These are phyloP conservation scores for Aspergillus tubingensis DNA, from an alignment of 2,329 filamentous ascomycete genomes.

Conservation along the genomic window DNA sequence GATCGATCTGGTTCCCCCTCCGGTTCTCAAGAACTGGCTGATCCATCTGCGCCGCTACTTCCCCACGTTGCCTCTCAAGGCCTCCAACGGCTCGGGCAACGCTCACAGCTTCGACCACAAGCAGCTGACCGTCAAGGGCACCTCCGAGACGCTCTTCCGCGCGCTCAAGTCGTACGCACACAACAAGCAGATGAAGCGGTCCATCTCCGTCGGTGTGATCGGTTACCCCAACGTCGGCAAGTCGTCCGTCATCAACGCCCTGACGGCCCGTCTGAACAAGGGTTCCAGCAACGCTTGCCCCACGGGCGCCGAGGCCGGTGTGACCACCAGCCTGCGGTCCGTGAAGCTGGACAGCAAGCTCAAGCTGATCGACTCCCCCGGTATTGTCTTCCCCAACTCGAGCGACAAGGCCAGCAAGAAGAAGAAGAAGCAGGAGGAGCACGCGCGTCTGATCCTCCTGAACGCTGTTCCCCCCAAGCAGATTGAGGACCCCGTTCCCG, in stretches of 20 bases:
- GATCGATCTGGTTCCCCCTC: conserved; percentile 83
- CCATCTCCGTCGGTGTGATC: conserved; percentile 88
- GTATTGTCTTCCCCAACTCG: conserved; percentile 83
- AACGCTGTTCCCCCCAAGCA: conserved; percentile 93
- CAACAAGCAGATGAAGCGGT: conserved; percentile 79
- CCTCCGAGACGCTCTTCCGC: conserved; percentile 80
- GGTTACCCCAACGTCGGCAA: conserved; percentile 97
- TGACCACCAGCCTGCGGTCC: conserved; percentile 82
- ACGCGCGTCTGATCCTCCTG: conserved; percentile 79
- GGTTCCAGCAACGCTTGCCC: conserved; percentile 71
- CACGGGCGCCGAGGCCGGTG: conserved; percentile 85
- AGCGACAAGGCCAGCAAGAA: conserved; percentile 47
- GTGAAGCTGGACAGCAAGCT: conserved; percentile 96
- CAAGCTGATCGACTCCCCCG: conserved; percentile 89
- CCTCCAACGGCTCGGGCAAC: conserved; percentile 78
- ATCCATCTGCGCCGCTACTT: conserved; percentile 82
- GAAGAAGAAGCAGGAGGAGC: conserved; percentile 65
- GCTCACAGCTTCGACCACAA: conserved; percentile 92
- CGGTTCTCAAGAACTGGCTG: conserved; percentile 82
- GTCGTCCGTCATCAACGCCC: conserved; percentile 92
- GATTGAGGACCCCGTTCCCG: conserved; percentile 88
- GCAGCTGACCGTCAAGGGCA: conserved; percentile 81
- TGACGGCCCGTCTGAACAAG: conserved; percentile 72
- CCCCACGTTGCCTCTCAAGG: conserved; percentile 85
- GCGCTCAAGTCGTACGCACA: conserved; percentile 88